A percentile compares a stretch with the other conserved stretches of the same genome.
Conservation (phyloP, 257 asterid species). For the Ligustrum vulgare region DNA sequence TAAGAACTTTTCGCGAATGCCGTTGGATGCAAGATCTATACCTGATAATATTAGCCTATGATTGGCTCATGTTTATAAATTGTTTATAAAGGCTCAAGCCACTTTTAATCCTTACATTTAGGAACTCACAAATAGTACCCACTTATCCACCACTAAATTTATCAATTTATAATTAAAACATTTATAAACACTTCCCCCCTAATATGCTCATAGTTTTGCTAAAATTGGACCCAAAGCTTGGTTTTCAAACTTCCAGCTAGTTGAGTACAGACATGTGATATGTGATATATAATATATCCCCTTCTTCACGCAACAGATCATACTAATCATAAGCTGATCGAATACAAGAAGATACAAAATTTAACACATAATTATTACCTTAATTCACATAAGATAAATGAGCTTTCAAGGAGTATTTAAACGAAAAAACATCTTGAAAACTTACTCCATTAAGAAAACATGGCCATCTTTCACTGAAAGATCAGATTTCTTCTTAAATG, state of each 20-base stretch:
- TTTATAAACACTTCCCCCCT: too few relatives aligned
- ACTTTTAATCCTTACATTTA: too few relatives aligned
- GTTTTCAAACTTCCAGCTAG: not conserved
- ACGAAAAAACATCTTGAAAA: conserved; percentile 17
- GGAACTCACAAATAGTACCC: too few relatives aligned
- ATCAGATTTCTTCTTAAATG: conserved; percentile 96
- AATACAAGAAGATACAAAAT: conserved; percentile 16
- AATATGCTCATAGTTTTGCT: not conserved
- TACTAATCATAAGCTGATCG: not conserved
- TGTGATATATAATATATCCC: too few relatives aligned
- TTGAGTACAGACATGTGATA: not conserved
- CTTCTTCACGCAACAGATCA: not conserved
- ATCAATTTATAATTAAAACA: too few relatives aligned
- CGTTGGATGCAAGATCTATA: not conserved
- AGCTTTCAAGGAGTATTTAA: conserved; percentile 8
- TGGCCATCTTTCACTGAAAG: conserved; percentile 98
- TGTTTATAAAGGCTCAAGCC: too few relatives aligned
- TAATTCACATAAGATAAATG: conserved; percentile 10
- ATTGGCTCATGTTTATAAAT: too few relatives aligned
- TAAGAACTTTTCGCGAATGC: not conserved
- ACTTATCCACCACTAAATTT: too few relatives aligned
- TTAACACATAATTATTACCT: not conserved
- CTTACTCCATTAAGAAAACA: conserved; percentile 98
- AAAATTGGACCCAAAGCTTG: not conserved
- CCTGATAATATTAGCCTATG: not conserved